A percentile compares a stretch with the other conserved stretches of the same genome.
phyloP scores from a whole-genome alignment of 2,329 filamentous ascomycete species.

The Pseudogymnoascus sp. region DNA sequence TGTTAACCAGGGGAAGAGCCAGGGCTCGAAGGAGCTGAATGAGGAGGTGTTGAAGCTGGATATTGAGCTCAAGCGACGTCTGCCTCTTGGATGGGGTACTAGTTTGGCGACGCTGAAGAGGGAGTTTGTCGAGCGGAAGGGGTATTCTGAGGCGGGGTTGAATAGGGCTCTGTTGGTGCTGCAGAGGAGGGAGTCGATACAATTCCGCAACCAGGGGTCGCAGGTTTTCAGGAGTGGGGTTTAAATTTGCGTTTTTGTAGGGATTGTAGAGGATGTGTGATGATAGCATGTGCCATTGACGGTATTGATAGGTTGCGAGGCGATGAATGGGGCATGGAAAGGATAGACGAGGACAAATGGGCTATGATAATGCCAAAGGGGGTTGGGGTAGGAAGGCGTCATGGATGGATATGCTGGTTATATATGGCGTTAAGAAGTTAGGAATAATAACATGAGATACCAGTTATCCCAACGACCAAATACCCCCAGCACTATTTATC shows the following conservation, averaged over 20 bases:
- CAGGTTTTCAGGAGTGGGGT: slow-evolving; percentile 69
- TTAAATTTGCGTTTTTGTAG: slow-evolving; percentile 28
- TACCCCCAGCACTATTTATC: neutral
- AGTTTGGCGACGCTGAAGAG: slow-evolving; percentile 76
- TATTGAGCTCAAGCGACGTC: slow-evolving; percentile 73
- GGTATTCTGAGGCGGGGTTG: slow-evolving; percentile 79
- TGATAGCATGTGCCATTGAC: neutral
- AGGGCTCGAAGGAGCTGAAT: slow-evolving; percentile 80
- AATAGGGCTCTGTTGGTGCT: slow-evolving; percentile 79
- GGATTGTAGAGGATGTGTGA: neutral
- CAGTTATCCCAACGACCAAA: neutral
- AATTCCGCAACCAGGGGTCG: slow-evolving; percentile 68
- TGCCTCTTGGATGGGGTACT: slow-evolving; percentile 94
- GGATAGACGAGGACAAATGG: neutral
- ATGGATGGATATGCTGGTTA: neutral
- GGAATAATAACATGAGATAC: neutral
- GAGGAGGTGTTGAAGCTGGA: slow-evolving; percentile 84
- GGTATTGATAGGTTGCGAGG: neutral
- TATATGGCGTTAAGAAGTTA: neutral
- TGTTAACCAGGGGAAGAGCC: slow-evolving; percentile 78
- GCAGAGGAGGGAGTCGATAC: slow-evolving; percentile 79
- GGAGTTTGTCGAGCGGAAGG: slow-evolving; percentile 87
- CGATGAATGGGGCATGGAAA: neutral
- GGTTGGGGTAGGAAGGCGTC: neutral
- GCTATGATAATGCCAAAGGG: neutral